A percentile compares a stretch with the other conserved stretches of the same genome.
phyloP scores from a whole-genome alignment of 176 grass and related monocot species.

The Tillandsia fasciculata region DNA sequence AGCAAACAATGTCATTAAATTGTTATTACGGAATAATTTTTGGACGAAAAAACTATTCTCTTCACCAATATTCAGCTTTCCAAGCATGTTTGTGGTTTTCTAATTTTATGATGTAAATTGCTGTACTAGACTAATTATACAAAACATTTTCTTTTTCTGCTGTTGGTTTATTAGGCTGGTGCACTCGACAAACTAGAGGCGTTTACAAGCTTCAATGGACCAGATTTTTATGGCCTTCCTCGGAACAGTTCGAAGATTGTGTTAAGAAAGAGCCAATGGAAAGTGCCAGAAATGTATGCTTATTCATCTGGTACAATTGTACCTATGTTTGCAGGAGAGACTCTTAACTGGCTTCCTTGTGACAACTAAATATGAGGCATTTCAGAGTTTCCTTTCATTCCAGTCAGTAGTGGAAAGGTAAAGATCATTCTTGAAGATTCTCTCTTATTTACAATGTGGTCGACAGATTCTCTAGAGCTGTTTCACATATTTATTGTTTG shows the following conservation, averaged over 20 bases:
- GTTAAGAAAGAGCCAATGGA: conserved; percentile 62
- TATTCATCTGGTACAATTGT: conserved; percentile 59
- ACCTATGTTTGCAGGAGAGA: conserved; percentile 63
- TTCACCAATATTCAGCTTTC: not conserved
- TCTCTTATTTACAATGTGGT: no score
- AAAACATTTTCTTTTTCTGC: not conserved
- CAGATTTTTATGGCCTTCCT: conserved; percentile 91
- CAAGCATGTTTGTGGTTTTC: not conserved
- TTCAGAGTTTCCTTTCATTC: not conserved
- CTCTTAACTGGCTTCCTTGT: conserved; percentile 55
- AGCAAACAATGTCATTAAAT: not conserved
- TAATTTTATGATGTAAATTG: not conserved
- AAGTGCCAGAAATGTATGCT: conserved; percentile 54
- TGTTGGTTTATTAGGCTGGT: conserved; percentile 48
- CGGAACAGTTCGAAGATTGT: conserved; percentile 61
- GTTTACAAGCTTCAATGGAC: conserved; percentile 92
- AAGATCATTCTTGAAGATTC: no score
- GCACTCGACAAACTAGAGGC: conserved; percentile 79
- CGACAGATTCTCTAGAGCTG: no score
- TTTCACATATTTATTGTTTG: no score
- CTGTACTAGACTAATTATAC: not conserved
- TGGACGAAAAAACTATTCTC: not conserved
- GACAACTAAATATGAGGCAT: conserved; percentile 8
- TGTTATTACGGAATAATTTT: not conserved
- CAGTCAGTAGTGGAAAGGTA: not conserved